These are phyloP conservation scores for Oenanthe javanica DNA, from an alignment of 140 eudicot species.

Conservation along the genomic window DNA sequence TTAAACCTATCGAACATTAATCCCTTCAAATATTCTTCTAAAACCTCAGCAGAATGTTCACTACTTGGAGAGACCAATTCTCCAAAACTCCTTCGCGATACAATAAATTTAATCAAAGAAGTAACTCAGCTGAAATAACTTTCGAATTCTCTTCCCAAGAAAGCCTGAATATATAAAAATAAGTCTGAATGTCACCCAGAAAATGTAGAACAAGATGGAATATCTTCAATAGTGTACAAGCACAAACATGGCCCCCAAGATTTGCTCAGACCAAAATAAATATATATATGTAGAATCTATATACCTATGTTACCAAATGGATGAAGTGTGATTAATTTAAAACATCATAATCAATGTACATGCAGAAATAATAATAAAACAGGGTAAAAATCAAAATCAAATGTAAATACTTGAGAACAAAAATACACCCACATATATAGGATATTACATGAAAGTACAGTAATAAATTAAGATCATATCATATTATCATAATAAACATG, in stretches of 20 bases:
- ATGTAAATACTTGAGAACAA: not conserved
- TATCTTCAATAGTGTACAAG: not conserved
- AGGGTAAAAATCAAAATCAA: not conserved
- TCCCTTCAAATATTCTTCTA: conserved; percentile 1
- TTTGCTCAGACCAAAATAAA: not conserved
- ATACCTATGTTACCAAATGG: not conserved
- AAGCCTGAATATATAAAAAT: not conserved
- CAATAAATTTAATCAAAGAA: not conserved
- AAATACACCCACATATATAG: not conserved
- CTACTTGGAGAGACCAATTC: not conserved
- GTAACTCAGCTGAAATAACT: not conserved
- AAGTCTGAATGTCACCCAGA: not conserved
- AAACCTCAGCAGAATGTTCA: not conserved
- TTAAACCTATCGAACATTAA: conserved; percentile 10
- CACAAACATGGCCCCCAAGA: not conserved
- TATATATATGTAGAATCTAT: not conserved
- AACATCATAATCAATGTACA: not conserved
- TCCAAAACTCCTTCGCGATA: not conserved
- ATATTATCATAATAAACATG: not conserved
- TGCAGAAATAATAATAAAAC: not conserved
- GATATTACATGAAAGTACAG: not conserved
- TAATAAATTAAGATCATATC: not conserved
- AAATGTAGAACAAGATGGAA: conserved; percentile 2
- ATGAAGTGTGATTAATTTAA: not conserved
- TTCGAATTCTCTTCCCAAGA: not conserved